A percentile compares a stretch with the other conserved stretches of the same genome.
phyloP scores from a whole-genome alignment of 1,284 basidiomycete genomes.

The Ganoderma multipileum region DNA sequence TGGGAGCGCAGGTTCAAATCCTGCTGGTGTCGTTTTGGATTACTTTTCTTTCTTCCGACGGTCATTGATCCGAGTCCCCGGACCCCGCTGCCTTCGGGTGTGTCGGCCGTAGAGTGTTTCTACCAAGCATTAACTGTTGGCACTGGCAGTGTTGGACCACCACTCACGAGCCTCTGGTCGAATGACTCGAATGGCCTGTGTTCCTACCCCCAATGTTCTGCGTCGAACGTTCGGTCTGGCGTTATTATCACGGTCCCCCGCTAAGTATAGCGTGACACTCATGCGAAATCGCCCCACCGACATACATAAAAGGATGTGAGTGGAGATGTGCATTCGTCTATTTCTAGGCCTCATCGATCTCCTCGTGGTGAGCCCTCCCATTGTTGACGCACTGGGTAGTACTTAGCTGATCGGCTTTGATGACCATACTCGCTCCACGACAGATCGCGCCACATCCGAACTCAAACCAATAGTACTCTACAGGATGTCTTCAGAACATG shows the following conservation, averaged over 20 bases:
- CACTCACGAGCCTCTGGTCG: too few species aligned
- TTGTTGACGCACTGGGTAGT: not conserved
- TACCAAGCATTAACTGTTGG: too few species aligned
- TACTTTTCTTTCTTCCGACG: not conserved
- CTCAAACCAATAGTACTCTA: not conserved
- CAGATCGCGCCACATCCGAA: not conserved
- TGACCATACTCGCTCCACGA: too few species aligned
- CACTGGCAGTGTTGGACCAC: too few species aligned
- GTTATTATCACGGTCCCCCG: not conserved
- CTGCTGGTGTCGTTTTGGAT: constrained; percentile 32
- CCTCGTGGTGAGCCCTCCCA: not conserved
- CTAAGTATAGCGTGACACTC: not conserved
- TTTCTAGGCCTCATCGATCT: not conserved
- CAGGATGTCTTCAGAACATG: constrained; percentile 10
- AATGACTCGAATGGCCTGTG: not conserved
- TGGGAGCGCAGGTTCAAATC: constrained; percentile 33
- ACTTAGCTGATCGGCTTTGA: not conserved
- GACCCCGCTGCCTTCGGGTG: too few species aligned
- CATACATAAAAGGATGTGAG: not conserved
- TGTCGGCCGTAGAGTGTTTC: too few species aligned
- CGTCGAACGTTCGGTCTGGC: not conserved
- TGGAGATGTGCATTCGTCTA: not conserved
- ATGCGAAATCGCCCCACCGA: not conserved
- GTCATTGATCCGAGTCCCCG: not conserved
- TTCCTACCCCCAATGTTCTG: not conserved